Conservation (phyloP, 2,329 filamentous ascomycete species). For the Colletotrichum sojae region DNA sequence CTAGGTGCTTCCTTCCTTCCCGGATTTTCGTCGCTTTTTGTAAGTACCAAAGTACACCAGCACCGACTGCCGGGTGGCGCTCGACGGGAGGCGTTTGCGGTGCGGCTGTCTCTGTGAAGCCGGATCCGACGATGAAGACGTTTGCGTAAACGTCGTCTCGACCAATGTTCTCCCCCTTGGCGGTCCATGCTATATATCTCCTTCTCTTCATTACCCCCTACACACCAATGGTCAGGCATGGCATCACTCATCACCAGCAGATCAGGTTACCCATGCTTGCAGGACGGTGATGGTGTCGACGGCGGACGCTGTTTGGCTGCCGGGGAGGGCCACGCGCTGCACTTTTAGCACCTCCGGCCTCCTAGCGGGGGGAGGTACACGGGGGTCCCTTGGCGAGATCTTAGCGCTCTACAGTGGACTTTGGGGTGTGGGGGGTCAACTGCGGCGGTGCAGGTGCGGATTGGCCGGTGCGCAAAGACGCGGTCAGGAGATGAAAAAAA, state of each 20-base stretch:
- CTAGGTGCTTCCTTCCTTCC: neutral
- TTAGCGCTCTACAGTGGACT: neutral
- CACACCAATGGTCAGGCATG: neutral
- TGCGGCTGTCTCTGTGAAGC: neutral
- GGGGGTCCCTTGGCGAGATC: constrained; percentile 29
- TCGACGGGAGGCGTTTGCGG: constrained; percentile 1
- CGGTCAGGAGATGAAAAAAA: constrained; percentile 10
- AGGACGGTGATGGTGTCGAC: neutral
- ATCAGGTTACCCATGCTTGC: constrained; percentile 34
- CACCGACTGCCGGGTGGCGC: neutral
- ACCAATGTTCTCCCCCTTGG: too few relatives aligned
- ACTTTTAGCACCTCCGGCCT: constrained; percentile 5
- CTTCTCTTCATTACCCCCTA: neutral
- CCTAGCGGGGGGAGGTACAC: constrained; percentile 1
- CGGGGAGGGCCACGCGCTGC: constrained; percentile 15
- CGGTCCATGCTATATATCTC: too few relatives aligned
- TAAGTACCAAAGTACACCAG: too few relatives aligned
- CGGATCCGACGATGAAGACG: too few relatives aligned
- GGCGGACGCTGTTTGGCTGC: constrained; percentile 22
- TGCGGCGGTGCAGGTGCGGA: constrained; percentile 23
- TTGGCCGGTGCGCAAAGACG: neutral
- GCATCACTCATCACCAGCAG: neutral
- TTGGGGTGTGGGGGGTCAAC: constrained; percentile 11
- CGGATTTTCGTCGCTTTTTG: neutral
- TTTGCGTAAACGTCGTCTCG: too few relatives aligned